Evolutionary conservation across 495 filamentous ascomycete genomes (phyloP).

Genomic region (Chlorociboria aeruginascens): DNA sequence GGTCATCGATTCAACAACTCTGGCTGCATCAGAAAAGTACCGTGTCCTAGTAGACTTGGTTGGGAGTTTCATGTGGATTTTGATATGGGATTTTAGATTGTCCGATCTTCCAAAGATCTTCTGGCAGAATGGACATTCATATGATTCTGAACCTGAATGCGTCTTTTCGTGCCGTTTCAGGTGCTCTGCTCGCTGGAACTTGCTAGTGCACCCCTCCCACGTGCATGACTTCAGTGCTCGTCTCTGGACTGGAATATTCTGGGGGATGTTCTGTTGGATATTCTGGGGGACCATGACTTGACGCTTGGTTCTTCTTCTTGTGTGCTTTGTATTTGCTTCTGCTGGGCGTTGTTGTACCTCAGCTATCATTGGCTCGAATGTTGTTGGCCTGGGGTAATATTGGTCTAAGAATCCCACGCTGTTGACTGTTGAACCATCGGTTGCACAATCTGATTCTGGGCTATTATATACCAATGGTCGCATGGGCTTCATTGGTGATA

Average conservation of each 20-base stretch:
- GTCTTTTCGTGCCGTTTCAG: slow-evolving; percentile 51
- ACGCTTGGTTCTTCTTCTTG: not conserved
- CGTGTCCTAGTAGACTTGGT: slow-evolving; percentile 9
- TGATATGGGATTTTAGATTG: slow-evolving; percentile 27
- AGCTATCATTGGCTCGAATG: not conserved
- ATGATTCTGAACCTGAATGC: slow-evolving; percentile 9
- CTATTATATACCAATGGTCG: not conserved
- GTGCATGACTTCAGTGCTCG: slow-evolving; percentile 13
- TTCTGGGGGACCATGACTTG: not conserved
- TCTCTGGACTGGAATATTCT: slow-evolving; percentile 5
- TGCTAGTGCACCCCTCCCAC: slow-evolving; percentile 20
- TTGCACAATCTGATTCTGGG: not conserved
- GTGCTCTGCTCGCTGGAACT: slow-evolving; percentile 51
- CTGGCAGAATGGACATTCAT: slow-evolving; percentile 21
- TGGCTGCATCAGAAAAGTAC: not conserved
- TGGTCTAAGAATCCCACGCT: too few species aligned
- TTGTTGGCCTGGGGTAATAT: not conserved
- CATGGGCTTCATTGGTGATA: not conserved
- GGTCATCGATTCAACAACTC: not conserved
- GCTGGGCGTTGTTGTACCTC: not conserved
- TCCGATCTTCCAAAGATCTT: slow-evolving; percentile 23
- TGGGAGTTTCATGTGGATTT: slow-evolving; percentile 23
- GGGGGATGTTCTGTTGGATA: slow-evolving; percentile 7
- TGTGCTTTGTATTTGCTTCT: slow-evolving; percentile 17
- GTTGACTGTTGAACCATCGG: too few species aligned